Base-by-base conservation (phyloP, 148 eudicot genomes). In the Salicornia ramosissima region DNA sequence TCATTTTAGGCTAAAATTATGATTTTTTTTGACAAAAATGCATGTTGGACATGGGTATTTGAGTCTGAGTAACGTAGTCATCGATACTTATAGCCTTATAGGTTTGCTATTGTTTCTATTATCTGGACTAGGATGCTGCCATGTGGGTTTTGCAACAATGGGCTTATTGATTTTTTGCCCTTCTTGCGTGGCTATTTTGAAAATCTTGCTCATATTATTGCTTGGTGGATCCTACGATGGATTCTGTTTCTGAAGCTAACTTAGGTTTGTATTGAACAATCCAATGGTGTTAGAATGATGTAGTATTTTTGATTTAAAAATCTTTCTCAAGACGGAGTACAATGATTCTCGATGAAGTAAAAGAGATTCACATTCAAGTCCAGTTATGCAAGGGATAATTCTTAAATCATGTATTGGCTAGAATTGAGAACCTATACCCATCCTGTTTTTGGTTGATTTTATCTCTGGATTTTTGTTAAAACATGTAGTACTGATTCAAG, bases 401-500 rank as follows among this genome's bases (percentile, higher is more conserved):
- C 16, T 31, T 15, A 18, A 33, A 15, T 59, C 16, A 33, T 33
- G 2, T n/a, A 10, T 19, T 18, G 13, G 56, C 53, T 33, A 55
- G 53, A 61, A 51, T 39, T 52, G 11, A 34, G 68, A 50, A 22
- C 8, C 14, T 25, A 42, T 26, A 25, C 28, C 7, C 25, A 30
- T 21, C 21, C 10, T 10, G 9, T 72, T 64, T 39, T 40, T 1
- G 26, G 68, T 47, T 28, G 22, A 53, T 26, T 22, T 51, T 43
- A 30, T 53, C 21, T 2, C 49, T 65, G 8, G 24, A 46, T 22
- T 0, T 59, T 28, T 6, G 31, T 26, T 22, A 15, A 64, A 24
- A 7, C 18, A 6, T 46, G 29, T 43, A 0, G 24, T 31, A 16
- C 74, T 73, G 60, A 78, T 72, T 52, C 56, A 24, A 21, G 63